A percentile compares a stretch with the other conserved stretches of the same genome.
phyloP scores from a whole-genome alignment of 2,329 filamentous ascomycete genomes.

The Verticillium dahliae region DNA sequence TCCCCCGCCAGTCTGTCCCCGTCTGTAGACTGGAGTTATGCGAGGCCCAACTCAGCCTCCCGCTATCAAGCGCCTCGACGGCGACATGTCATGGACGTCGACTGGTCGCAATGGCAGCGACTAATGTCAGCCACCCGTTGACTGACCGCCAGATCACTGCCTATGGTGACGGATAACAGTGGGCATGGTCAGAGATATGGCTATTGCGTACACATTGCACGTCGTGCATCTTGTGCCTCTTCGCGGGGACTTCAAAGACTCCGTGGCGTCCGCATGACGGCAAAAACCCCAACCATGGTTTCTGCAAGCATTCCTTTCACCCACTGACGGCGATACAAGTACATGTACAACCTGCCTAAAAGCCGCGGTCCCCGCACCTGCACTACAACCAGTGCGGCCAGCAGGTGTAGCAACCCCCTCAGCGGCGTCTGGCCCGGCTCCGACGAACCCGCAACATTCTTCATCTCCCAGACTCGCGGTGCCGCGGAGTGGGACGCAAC shows the following conservation, averaged over 20 bases:
- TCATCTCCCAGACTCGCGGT: background rate
- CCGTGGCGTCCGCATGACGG: background rate
- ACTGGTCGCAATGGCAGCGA: background rate
- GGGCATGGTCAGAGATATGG: background rate
- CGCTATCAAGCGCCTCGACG: background rate
- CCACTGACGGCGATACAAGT: background rate
- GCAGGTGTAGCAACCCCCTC: background rate
- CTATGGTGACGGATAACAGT: background rate
- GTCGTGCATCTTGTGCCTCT: background rate
- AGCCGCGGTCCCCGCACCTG: background rate
- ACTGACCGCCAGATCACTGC: background rate
- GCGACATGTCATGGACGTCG: background rate
- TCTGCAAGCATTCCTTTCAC: background rate
- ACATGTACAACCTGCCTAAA: background rate
- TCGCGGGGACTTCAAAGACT: background rate
- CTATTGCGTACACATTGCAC: background rate
- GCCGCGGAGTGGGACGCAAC: background rate
- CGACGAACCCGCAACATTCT: background rate
- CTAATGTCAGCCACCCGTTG: background rate
- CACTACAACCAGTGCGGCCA: background rate
- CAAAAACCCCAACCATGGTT: background rate
- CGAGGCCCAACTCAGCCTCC: background rate
- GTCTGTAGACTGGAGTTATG: background rate
- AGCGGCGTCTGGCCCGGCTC: background rate
- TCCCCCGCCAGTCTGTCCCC: background rate